phyloP scores from a whole-genome alignment of 805 yeast genomes.

The Hanseniaspora clermontiae region DNA sequence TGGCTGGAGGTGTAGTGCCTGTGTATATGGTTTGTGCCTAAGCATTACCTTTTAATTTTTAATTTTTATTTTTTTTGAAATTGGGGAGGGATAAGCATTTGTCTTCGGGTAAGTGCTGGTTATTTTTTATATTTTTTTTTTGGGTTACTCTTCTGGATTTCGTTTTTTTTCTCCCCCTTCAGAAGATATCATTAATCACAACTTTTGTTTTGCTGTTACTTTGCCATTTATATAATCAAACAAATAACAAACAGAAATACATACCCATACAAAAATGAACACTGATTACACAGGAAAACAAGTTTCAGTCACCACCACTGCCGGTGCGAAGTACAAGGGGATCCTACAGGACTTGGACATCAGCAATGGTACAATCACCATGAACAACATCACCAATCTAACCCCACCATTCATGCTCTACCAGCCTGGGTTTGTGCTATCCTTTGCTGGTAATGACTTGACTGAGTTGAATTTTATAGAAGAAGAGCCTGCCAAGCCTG shows the following conservation, averaged over 20 bases:
- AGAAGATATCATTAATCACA: too few species aligned
- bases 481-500: not conserved
- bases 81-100: not conserved
- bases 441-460: slow-evolving; percentile 84
- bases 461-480: slow-evolving; percentile 80
- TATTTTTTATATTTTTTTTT: too few species aligned
- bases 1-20: slow-evolving; percentile 5
- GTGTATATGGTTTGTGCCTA: not conserved
- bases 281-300: not conserved
- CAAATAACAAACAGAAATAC: not conserved
- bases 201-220: not conserved
- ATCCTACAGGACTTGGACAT: slow-evolving; percentile 61
- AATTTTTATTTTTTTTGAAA: not conserved
- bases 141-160: too few species aligned
- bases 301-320: not conserved
- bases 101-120: too few species aligned
- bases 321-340: slow-evolving; percentile 58
- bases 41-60: too few species aligned
- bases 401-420: slow-evolving; percentile 35
- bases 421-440: slow-evolving; percentile 43
- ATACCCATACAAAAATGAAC: not conserved
- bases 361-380: slow-evolving; percentile 30
- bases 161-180: too few species aligned
- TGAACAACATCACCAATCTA: slow-evolving; percentile 64
- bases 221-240: not conserved